These are phyloP conservation scores for Venturia asperata DNA, from an alignment of 2,329 filamentous ascomycete genomes.

Conservation along the genomic window DNA sequence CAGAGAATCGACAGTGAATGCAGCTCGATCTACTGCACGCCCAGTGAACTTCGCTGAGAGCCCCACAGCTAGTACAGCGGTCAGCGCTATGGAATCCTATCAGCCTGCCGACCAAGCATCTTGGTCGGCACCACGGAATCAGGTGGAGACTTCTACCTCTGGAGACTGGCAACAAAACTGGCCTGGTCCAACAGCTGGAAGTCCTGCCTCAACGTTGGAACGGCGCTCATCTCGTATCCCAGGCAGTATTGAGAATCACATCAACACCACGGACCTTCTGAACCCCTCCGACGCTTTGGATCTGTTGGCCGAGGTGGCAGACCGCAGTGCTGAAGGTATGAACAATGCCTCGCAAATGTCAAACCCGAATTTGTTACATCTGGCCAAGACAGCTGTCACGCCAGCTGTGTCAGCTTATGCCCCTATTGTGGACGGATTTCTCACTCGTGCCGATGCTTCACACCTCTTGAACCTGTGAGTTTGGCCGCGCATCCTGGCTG, in stretches of 20 bases:
- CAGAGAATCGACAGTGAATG: neutral
- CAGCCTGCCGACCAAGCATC: neutral
- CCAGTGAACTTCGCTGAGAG: neutral
- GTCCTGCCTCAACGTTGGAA: neutral
- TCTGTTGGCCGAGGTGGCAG: neutral
- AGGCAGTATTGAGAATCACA: neutral
- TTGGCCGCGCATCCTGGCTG: neutral
- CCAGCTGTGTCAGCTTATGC: neutral
- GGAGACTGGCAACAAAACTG: neutral
- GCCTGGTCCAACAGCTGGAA: neutral
- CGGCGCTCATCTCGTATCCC: neutral
- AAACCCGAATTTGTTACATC: neutral
- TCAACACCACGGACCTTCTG: neutral
- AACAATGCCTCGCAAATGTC: neutral
- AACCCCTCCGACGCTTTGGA: neutral
- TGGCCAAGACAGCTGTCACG: neutral
- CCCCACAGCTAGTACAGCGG: neutral
- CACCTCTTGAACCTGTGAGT: constrained; percentile 3
- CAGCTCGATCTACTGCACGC: neutral
- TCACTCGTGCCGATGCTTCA: neutral
- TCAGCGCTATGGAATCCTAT: neutral
- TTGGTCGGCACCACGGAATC: neutral
- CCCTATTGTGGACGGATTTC: neutral
- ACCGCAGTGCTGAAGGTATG: neutral
- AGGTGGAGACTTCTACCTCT: neutral